A percentile compares a stretch with the other conserved stretches of the same genome.
Evolutionary conservation across 305 asterid genomes (phyloP).

Genomic region (Striga hermonthica): DNA sequence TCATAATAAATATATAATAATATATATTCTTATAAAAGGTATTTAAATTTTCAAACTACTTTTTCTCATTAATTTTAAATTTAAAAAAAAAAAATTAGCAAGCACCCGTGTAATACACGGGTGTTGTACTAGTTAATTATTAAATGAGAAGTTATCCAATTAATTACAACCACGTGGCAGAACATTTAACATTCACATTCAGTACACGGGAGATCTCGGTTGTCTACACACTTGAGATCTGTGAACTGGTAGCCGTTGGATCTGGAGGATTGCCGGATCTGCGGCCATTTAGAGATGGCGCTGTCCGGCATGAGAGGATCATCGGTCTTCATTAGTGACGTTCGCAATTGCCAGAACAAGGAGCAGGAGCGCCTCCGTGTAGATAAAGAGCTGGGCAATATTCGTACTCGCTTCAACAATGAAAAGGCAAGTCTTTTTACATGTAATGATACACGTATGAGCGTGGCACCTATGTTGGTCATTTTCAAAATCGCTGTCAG

Average conservation of each 20-base stretch:
- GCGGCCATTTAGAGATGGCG: slow-evolving; percentile 69
- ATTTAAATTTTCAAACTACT: too few relatives aligned
- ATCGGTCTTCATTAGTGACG: slow-evolving; percentile 75
- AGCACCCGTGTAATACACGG: too few relatives aligned
- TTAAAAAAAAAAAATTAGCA: too few relatives aligned
- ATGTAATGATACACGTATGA: not conserved
- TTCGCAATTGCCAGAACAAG: slow-evolving; percentile 95
- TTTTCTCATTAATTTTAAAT: too few relatives aligned
- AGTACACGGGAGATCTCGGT: too few relatives aligned
- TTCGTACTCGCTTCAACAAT: slow-evolving; percentile 93
- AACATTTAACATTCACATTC: too few relatives aligned
- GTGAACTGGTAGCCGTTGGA: slow-evolving; percentile 33
- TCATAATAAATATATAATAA: too few relatives aligned
- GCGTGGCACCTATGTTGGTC: slow-evolving; percentile 13
- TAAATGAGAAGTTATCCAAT: too few relatives aligned
- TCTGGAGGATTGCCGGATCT: slow-evolving; percentile 66
- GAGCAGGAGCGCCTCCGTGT: slow-evolving; percentile 98
- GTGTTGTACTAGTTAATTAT: too few relatives aligned
- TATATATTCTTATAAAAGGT: too few relatives aligned
- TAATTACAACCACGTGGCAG: too few relatives aligned
- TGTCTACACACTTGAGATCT: slow-evolving; percentile 35
- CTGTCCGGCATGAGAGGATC: slow-evolving; percentile 94
- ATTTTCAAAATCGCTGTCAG: not conserved
- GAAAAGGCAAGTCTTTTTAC: slow-evolving; percentile 61
- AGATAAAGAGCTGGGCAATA: slow-evolving; percentile 96